phyloP scores from a whole-genome alignment of 495 filamentous ascomycete species.

The Tuber magnatum region DNA sequence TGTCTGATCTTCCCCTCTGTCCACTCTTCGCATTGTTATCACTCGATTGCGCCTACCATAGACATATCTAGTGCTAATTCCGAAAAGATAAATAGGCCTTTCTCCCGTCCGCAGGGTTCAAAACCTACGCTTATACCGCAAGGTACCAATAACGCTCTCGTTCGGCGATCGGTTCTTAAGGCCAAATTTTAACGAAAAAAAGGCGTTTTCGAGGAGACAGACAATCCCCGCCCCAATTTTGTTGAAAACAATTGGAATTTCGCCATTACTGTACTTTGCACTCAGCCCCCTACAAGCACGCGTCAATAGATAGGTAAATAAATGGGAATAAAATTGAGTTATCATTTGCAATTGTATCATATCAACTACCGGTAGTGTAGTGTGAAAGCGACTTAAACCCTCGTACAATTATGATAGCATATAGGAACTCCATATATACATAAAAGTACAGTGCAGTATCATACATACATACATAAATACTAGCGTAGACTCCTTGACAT shows the following conservation, averaged over 20 bases:
- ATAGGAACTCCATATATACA: neutral
- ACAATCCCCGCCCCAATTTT: neutral
- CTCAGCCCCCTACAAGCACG: neutral
- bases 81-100: neutral
- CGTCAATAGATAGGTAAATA: neutral
- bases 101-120: neutral
- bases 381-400: neutral
- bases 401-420: neutral
- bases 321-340: neutral
- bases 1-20: constrained; percentile 30
- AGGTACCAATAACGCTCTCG: neutral
- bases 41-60: neutral
- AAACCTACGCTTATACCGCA: neutral
- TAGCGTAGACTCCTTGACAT: neutral
- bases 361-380: neutral
- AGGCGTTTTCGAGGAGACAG: neutral
- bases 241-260: neutral
- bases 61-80: neutral
- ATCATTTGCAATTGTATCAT: neutral
- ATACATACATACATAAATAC: neutral
- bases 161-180: neutral
- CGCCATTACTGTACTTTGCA: neutral
- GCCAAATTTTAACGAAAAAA: neutral
- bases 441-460: no score
- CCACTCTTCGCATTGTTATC: neutral